A percentile compares a stretch with the other conserved stretches of the same genome.
Evolutionary conservation across 169 alveolate species (phyloP).

Genomic region (Toxoplasma gondii): DNA sequence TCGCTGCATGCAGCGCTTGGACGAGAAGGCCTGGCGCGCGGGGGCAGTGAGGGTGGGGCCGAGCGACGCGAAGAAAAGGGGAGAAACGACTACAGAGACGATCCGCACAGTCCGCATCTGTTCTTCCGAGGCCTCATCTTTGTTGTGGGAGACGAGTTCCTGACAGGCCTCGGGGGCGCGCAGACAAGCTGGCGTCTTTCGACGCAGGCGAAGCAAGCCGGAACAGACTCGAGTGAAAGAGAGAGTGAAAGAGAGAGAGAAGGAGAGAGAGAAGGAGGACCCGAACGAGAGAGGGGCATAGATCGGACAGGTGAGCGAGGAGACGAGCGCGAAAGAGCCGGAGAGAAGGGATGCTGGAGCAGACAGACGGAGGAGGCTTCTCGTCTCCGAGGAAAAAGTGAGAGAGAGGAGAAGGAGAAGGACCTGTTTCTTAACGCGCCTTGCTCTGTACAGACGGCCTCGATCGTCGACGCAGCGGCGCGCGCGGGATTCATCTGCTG

Average conservation of each 20-base stretch:
- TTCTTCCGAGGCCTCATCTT: not conserved
- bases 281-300: not conserved
- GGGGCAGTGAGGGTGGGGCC: no score
- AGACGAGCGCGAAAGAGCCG: not conserved
- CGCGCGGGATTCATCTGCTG: constrained; percentile 30
- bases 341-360: not conserved
- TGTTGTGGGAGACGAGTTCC: constrained; percentile 33
- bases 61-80: no score
- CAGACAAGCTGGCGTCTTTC: not conserved
- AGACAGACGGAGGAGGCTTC: no score
- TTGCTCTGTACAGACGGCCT: constrained; percentile 9
- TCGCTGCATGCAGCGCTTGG: no score
- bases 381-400: not conserved
- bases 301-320: no score
- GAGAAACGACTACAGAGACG: not conserved
- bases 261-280: not conserved
- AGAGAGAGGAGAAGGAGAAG: not conserved
- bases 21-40: no score
- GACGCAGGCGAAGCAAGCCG: not conserved
- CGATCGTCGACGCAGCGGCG: not conserved
- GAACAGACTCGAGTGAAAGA: not conserved
- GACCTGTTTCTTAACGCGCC: not conserved
- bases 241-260: not conserved
- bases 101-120: not conserved
- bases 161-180: constrained; percentile 10